Evolutionary conservation across 116 monocot species (phyloP), one percentile per base, ranked within the genome.

Genomic region (Iris pallida): DNA sequence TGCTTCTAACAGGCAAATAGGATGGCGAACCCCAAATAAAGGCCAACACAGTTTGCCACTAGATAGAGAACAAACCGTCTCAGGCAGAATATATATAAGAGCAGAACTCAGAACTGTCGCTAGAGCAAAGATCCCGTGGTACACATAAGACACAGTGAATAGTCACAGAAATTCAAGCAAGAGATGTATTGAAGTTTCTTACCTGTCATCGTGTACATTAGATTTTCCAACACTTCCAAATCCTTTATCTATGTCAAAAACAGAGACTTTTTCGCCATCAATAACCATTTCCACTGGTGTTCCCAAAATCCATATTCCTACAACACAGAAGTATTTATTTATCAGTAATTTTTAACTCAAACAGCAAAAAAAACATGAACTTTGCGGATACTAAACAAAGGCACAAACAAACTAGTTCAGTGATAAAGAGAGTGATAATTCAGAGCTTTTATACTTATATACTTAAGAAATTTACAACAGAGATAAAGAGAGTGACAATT

Each of bases 161-260:
- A n/a, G 13, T 51, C 4, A 18, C 16, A 51, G 45, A 3, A 45
- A 7, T 8, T 41, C 11, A 17, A 45, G 54, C 1, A 52, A 46
- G 45, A 56, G 1, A 51, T 4, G 9, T 48, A 51, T 51, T 7
- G 47, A 5, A 18, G 47, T 18, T 19, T 66, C 15, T 57, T 60
- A 99, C 99, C 99, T 99, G 70, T 99, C 99, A 86, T 99, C 99
- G 83, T 99, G 93, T 45, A 99, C 93, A 85, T 93, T 99, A 76
- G 99, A 99, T 77, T 99, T 99, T 40, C 99, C 99, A 77, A 99
- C 59, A 88, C 99, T 99, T 70, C 93, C 99, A 93, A 99, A 99
- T 70, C 99, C 99, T 76, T 99, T 99, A 66, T 99, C 99, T 60
- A 99, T 79, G 73, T 88, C 93, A 10, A 99, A 56, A 16, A 99